Evolutionary conservation across 345 rosid genomes (phyloP), one percentile per base, ranked within the genome.

Genomic region (Syzygium jambos): DNA sequence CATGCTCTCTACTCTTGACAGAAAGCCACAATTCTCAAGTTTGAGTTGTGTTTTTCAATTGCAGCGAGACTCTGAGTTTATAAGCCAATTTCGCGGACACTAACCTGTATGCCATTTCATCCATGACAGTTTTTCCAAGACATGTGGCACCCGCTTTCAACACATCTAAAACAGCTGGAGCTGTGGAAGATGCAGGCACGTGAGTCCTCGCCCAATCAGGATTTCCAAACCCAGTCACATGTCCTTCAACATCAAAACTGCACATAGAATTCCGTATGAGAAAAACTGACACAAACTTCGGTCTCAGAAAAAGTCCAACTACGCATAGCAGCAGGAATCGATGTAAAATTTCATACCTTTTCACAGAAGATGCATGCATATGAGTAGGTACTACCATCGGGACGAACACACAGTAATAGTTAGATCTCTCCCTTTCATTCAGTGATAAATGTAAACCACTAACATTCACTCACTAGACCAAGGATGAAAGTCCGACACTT

Each of bases 141-240:
- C 94, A 92, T 4, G 95, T 93, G 34, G 98, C 99, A 63, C 99
- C 99, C 78, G 88, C 96, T 34, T 43, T 91, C 52, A 96, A 90
- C 85, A 96, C 90, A 86, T 93, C 94, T 87, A 91, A 88, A 88
- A 97, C 97, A 77, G 92, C 94, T 0, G 94, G 98, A 23, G 98
- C 97, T 10, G 97, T 95, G 52, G 95, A 91, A 78, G 92, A 93
- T 65, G 98, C 97, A 65, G 93, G 92, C 9, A 89, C 86, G 90
- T 96, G 98, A 86, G 98, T 96, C 91, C 94, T 91, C 86, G 92
- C 95, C 99, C 99, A 97, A 86, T 96, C 98, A 55, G 98, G 99
- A 88, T 95, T 95, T 84, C 99, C 99, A 88, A 97, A 97, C 57
- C 98, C 98, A 88, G 98, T 92, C 53, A 96, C 93, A 14, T 91